Evolutionary conservation across 441 rosid species (phyloP).

Genomic region (Geranium incanum): DNA sequence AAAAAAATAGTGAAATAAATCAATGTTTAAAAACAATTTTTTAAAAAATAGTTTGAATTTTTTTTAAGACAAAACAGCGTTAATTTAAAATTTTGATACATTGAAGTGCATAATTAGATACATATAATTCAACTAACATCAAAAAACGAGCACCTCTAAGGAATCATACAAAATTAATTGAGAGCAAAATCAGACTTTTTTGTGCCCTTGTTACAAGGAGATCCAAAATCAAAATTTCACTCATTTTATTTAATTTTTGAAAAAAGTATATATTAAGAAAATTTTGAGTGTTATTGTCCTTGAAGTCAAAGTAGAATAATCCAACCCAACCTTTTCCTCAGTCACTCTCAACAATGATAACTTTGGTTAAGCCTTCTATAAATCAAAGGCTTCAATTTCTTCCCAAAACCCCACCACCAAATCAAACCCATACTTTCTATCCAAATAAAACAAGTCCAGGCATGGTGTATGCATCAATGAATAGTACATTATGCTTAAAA

Average conservation of each 20-base stretch:
- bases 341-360: conserved; percentile 8
- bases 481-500: not conserved
- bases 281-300: not conserved
- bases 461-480: not conserved
- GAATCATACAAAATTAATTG: too few species aligned
- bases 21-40: too few species aligned
- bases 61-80: too few species aligned
- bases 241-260: too few species aligned
- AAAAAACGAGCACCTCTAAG: too few species aligned
- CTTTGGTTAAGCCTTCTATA: conserved; percentile 4
- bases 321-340: conserved; percentile 9
- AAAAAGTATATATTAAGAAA: not conserved
- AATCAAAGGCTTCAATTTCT: not conserved
- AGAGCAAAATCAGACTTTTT: too few species aligned
- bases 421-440: not conserved
- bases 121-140: too few species aligned
- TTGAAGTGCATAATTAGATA: too few species aligned
- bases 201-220: too few species aligned
- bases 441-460: not conserved
- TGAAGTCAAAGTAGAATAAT: conserved; percentile 23
- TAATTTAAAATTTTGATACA: too few species aligned
- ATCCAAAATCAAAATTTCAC: not conserved
- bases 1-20: too few species aligned
- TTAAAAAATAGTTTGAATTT: too few species aligned
- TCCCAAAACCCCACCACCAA: not conserved